These are phyloP conservation scores for Setaria viridis DNA, from an alignment of 202 grass and related monocot genomes.

Conservation along the genomic window DNA sequence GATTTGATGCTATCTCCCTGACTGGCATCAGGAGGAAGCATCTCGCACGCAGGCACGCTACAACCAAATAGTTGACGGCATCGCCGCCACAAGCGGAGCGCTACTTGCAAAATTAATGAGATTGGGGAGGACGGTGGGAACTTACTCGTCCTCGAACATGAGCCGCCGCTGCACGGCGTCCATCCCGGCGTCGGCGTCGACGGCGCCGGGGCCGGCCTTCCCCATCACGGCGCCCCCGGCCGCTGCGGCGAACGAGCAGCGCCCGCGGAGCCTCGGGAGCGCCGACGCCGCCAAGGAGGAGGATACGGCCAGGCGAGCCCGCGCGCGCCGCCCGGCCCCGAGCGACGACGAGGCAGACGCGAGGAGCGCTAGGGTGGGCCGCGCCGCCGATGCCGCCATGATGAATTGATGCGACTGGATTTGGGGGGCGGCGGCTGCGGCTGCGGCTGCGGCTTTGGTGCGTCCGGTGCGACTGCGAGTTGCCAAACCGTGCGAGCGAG, in stretches of 20 bases:
- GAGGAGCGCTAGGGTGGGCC: constrained; percentile 36
- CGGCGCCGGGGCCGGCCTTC: constrained; percentile 38
- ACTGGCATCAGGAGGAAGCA: background rate
- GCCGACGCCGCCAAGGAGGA: background rate
- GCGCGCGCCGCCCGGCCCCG: background rate
- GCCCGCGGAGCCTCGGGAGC: constrained; percentile 10
- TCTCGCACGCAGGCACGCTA: background rate
- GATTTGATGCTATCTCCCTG: background rate
- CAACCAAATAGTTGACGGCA: background rate
- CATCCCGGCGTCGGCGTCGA: constrained; percentile 63
- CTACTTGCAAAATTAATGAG: background rate
- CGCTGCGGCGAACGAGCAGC: constrained; percentile 38
- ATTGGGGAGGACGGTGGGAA: background rate
- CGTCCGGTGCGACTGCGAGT: no score
- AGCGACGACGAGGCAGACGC: constrained; percentile 37
- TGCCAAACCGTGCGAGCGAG: no score
- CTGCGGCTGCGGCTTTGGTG: background rate
- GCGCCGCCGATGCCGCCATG: constrained; percentile 45
- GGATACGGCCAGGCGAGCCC: constrained; percentile 11
- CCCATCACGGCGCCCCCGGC: constrained; percentile 51
- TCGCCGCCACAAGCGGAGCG: background rate
- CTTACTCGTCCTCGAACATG: constrained; percentile 96
- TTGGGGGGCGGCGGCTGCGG: background rate
- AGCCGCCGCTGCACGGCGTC: constrained; percentile 84
- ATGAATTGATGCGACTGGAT: constrained; percentile 17